phyloP scores from a whole-genome alignment of 2,329 filamentous ascomycete genomes.

The Phialophora expanda region DNA sequence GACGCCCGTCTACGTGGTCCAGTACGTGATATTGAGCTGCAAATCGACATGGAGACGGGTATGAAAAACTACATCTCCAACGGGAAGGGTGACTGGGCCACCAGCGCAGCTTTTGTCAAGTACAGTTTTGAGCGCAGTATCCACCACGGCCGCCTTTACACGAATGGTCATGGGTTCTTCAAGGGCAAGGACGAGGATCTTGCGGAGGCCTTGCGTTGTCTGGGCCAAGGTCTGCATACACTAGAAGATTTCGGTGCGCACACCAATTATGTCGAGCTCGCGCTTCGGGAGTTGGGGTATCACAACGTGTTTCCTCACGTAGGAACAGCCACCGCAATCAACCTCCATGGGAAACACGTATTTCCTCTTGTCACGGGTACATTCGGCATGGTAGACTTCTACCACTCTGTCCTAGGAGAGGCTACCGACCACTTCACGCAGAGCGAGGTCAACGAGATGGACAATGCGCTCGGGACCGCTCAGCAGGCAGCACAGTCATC shows the following conservation, averaged over 20 bases:
- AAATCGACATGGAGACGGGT: constrained; percentile 76
- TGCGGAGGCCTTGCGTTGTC: constrained; percentile 77
- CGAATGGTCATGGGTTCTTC: constrained; percentile 62
- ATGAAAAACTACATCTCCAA: constrained; percentile 99
- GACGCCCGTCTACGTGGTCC: constrained; percentile 83
- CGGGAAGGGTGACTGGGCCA: constrained; percentile 84
- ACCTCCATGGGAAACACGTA: constrained; percentile 67
- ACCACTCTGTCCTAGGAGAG: constrained; percentile 77
- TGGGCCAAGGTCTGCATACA: constrained; percentile 77
- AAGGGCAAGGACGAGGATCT: constrained; percentile 75
- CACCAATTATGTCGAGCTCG: constrained; percentile 82
- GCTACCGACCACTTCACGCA: constrained; percentile 84
- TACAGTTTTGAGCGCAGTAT: constrained; percentile 75
- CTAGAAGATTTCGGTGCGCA: constrained; percentile 81
- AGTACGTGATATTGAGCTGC: constrained; percentile 71
- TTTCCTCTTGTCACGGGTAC: constrained; percentile 74
- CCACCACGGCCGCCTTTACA: constrained; percentile 78
- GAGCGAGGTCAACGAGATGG: constrained; percentile 81
- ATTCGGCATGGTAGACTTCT: constrained; percentile 82
- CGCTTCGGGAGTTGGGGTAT: constrained; percentile 73
- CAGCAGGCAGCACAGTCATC: constrained; percentile 56
- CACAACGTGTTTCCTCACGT: constrained; percentile 74
- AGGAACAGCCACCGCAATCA: constrained; percentile 69
- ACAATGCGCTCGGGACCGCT: constrained; percentile 73
- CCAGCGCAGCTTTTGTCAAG: constrained; percentile 81